A percentile compares a stretch with the other conserved stretches of the same genome.
Conservation (phyloP, 352 stramenopile genomes). For the Phytophthora hibernalis region DNA sequence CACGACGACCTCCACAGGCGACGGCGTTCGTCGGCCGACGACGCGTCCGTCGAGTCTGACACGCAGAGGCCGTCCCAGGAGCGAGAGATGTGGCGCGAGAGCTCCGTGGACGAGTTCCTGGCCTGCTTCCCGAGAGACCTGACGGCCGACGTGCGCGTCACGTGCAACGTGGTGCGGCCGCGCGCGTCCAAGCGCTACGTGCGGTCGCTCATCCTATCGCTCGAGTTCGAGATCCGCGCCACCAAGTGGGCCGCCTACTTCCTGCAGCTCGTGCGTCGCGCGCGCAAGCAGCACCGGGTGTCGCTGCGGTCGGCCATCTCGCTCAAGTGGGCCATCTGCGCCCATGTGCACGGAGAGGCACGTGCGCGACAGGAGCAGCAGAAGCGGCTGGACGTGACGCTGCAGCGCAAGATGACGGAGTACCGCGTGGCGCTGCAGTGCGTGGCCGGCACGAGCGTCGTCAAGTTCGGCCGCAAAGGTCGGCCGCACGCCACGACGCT, state of each 20-base stretch:
- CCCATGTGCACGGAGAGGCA: slow-evolving; percentile 60
- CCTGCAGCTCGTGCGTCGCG: slow-evolving; percentile 59
- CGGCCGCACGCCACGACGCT: slow-evolving; percentile 77
- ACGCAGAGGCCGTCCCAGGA: background rate
- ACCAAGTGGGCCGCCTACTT: slow-evolving; percentile 87
- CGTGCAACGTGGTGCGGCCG: slow-evolving; percentile 48
- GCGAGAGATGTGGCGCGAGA: slow-evolving; percentile 38
- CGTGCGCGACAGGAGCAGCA: slow-evolving; percentile 48
- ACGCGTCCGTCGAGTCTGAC: slow-evolving; percentile 15
- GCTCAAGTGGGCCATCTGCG: slow-evolving; percentile 71
- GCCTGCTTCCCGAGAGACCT: slow-evolving; percentile 48
- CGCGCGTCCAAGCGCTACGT: slow-evolving; percentile 41
- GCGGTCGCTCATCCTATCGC: slow-evolving; percentile 46
- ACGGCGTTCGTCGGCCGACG: slow-evolving; percentile 14
- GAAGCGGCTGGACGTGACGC: slow-evolving; percentile 52
- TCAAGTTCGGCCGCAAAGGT: slow-evolving; percentile 87
- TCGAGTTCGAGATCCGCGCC: slow-evolving; percentile 78
- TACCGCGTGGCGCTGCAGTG: slow-evolving; percentile 87
- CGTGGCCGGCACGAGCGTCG: slow-evolving; percentile 67
- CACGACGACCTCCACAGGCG: slow-evolving; percentile 11
- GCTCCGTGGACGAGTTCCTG: slow-evolving; percentile 47
- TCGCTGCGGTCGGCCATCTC: slow-evolving; percentile 50
- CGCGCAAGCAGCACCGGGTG: slow-evolving; percentile 37
- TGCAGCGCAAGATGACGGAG: slow-evolving; percentile 85
- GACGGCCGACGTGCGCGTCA: slow-evolving; percentile 46